phyloP scores from a whole-genome alignment of 257 asterid genomes.

The Paulownia fortunei region DNA sequence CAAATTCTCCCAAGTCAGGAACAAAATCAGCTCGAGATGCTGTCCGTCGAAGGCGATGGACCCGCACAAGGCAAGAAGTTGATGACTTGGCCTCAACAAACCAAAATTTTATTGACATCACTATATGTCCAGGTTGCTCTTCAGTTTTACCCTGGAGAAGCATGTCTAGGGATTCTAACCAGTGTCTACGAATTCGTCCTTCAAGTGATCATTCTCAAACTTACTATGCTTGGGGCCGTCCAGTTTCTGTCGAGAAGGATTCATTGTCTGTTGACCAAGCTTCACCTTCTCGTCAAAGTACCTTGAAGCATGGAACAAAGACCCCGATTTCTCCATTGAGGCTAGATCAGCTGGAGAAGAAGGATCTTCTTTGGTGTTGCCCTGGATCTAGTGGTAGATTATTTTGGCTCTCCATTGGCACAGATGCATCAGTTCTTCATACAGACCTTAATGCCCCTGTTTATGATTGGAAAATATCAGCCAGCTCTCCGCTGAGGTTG shows the following conservation, averaged over 20 bases:
- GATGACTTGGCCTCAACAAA: constrained; percentile 42
- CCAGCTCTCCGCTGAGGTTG: constrained; percentile 85
- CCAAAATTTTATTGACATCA: constrained; percentile 49
- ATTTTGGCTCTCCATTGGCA: constrained; percentile 87
- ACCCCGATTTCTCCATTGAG: constrained; percentile 63
- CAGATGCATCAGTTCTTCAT: constrained; percentile 93
- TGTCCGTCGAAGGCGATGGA: constrained; percentile 76
- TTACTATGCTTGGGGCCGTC: constrained; percentile 86
- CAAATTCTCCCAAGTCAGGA: constrained; percentile 57
- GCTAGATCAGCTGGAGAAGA: constrained; percentile 89
- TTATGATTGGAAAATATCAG: constrained; percentile 95
- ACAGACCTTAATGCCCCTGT: constrained; percentile 88
- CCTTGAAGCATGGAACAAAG: constrained; percentile 60
- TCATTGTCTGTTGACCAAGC: constrained; percentile 69
- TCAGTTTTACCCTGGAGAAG: constrained; percentile 86
- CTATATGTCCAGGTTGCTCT: constrained; percentile 62
- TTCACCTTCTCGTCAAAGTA: constrained; percentile 69
- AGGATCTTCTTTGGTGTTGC: constrained; percentile 87
- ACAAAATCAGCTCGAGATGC: constrained; percentile 56
- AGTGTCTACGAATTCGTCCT: constrained; percentile 88
- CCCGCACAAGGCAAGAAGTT: constrained; percentile 58
- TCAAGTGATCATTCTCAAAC: constrained; percentile 57
- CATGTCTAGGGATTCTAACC: constrained; percentile 67
- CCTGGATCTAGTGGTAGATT: constrained; percentile 71
- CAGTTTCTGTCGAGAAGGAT: constrained; percentile 77